Base-by-base conservation (phyloP, 176 grass and related monocot species). In the Aegilops sharonensis region DNA sequence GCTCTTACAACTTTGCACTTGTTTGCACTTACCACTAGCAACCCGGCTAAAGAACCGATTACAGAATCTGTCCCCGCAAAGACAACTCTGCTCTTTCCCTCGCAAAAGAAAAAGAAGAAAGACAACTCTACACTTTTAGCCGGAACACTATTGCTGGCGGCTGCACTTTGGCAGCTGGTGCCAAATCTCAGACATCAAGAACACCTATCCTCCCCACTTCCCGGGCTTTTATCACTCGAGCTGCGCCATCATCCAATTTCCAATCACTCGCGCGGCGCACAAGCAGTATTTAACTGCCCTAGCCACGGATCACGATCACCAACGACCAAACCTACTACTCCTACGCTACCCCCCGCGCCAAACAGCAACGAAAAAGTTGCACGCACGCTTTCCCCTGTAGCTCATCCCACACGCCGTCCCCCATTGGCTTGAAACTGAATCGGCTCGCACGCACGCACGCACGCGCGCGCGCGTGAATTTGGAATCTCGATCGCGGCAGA, bases 71-170 rank as follows among this genome's bases (percentile, higher is more conserved):
- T 32, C 5, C 27, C 27, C 12, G 52, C 50, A 21, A 57, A 57
- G 48, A 34, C 10, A 78, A n/a, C 9, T 10, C 13, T 15, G 48
- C 14, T 15, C 48, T 15, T 52, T 17, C 48, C 48, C 48, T 52
- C 14, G 48, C 5, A 52, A 2, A 52, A 52, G 31, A 4, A 32
- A 32, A 32, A 52, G 6, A 6, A 18, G 50, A n/a, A 59, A 23
- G 75, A 35, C 11, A 78, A 36, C 0, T 17, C 13, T 5, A 79
- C 74, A 2, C 30, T 64, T 11, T 11, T 77, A 21, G 45, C 20
- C 9, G 80, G 32, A 6, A 20, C n/a, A 71, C 79, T 86, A 69
- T 82, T 78, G 31, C 43, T 66, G 40, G 72, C 79, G 88, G 79
- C 79, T 78, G 72, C 78, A 9, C 31, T 39, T 35, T 67, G 27